These are phyloP conservation scores for Trypanosoma avium DNA, from an alignment of 208 protist genomes.

Conservation along the genomic window DNA sequence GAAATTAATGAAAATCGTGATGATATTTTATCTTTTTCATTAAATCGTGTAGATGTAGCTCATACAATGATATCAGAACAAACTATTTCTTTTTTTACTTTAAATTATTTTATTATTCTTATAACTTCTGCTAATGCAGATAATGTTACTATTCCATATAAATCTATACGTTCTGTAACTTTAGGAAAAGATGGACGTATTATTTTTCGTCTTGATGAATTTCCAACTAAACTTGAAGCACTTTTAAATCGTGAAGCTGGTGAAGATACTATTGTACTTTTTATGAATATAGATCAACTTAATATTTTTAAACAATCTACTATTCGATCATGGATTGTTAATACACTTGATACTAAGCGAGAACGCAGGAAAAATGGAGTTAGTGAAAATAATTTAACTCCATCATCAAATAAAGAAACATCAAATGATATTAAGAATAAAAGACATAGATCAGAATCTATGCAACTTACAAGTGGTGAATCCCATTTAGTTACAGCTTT, in stretches of 20 bases:
- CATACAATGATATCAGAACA: constrained; percentile 57
- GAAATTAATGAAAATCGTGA: constrained; percentile 59
- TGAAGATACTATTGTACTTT: constrained; percentile 79
- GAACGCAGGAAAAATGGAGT: background rate
- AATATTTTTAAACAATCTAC: constrained; percentile 70
- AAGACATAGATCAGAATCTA: constrained; percentile 32
- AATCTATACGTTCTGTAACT: constrained; percentile 77
- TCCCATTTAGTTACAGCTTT: constrained; percentile 22
- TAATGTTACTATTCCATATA: constrained; percentile 87
- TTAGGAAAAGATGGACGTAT: constrained; percentile 78
- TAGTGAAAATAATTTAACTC: background rate
- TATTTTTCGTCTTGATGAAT: constrained; percentile 77
- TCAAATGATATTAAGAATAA: constrained; percentile 9
- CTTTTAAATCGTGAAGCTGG: constrained; percentile 68
- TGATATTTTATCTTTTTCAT: constrained; percentile 63
- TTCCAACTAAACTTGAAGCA: constrained; percentile 80
- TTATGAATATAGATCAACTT: constrained; percentile 59
- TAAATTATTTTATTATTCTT: constrained; percentile 80
- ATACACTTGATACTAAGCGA: constrained; percentile 44
- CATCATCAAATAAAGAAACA: constrained; percentile 3
- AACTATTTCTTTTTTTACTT: constrained; percentile 80
- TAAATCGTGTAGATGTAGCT: constrained; percentile 66
- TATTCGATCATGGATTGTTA: constrained; percentile 79
- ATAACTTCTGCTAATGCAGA: constrained; percentile 75
- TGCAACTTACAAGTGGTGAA: constrained; percentile 10